Percentiles rank a stretch among this genome's conserved stretches.
Conservation (phyloP, 768 basidiomycete genomes). For the Termitomyces sp. region DNA sequence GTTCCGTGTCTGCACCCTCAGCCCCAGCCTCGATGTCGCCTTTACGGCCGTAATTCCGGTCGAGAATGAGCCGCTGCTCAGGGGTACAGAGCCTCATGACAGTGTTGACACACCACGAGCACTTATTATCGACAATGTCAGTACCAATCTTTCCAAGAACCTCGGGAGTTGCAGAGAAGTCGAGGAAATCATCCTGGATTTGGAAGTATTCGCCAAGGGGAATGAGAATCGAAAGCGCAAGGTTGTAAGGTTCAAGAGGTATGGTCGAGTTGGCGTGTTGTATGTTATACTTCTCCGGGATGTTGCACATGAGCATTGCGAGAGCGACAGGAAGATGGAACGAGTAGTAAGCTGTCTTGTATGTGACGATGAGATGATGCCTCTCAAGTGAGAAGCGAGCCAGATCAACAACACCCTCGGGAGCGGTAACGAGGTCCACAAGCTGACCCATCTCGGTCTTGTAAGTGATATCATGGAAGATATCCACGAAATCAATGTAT, state of each 20-base stretch:
- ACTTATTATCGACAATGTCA: conserved; percentile 98
- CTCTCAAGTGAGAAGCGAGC: conserved; percentile 82
- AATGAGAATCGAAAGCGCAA: conserved; percentile 76
- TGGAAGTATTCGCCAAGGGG: conserved; percentile 99
- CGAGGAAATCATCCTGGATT: conserved; percentile 95
- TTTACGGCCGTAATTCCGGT: conserved; percentile 46
- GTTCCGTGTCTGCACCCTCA: conserved; percentile 13
- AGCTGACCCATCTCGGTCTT: conserved; percentile 97
- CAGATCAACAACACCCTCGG: conserved; percentile 85
- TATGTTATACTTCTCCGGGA: conserved; percentile 45
- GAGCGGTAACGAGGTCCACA: conserved; percentile 92
- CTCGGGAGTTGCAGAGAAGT: conserved; percentile 86
- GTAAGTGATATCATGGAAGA: conserved; percentile 87
- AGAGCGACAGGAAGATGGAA: conserved; percentile 98
- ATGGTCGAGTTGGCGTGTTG: conserved; percentile 10
- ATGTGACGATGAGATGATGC: conserved; percentile 88
- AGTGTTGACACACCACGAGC: conserved; percentile 92
- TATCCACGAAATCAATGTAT: conserved; percentile 86
- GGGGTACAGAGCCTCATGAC: conserved; percentile 58
- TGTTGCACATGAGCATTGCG: conserved; percentile 73
- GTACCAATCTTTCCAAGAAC: conserved; percentile 96
- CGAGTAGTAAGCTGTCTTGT: conserved; percentile 97
- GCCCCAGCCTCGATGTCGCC: conserved; percentile 21
- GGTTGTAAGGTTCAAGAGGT: conserved; percentile 54
- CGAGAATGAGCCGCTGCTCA: conserved; percentile 53